A percentile compares a stretch with the other conserved stretches of the same genome.
Evolutionary conservation across 768 basidiomycete species (phyloP).

Genomic region (button mushroom (Agaricus bisporus)): DNA sequence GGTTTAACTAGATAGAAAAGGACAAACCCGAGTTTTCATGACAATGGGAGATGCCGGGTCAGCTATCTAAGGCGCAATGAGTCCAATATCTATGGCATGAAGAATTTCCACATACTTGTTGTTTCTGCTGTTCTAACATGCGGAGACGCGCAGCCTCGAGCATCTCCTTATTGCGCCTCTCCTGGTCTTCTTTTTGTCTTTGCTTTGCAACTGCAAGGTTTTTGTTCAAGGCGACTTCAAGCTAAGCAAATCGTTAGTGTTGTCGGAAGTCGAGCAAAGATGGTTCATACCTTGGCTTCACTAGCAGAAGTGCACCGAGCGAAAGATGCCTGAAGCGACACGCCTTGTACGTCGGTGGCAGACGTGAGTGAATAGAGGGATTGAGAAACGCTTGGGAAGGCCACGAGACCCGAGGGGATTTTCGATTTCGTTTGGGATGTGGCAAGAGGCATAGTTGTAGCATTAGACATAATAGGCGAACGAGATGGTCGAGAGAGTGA

Average conservation of each 20-base stretch:
- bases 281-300: slow-evolving; percentile 61
- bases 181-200: slow-evolving; percentile 17
- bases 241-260: slow-evolving; percentile 25
- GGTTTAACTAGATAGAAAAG: neutral
- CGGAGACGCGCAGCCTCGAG: slow-evolving; percentile 1
- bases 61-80: neutral
- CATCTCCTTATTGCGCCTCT: slow-evolving; percentile 2
- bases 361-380: slow-evolving; percentile 64
- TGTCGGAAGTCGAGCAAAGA: neutral
- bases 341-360: slow-evolving; percentile 61
- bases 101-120: neutral
- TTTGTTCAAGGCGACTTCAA: slow-evolving; percentile 58
- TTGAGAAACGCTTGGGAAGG: slow-evolving; percentile 68
- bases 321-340: slow-evolving; percentile 68
- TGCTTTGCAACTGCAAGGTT: slow-evolving; percentile 30
- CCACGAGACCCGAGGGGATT: slow-evolving; percentile 51
- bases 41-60: slow-evolving; percentile 5
- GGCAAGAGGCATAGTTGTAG: slow-evolving; percentile 13
- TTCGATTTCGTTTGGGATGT: slow-evolving; percentile 26
- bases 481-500: slow-evolving; percentile 12
- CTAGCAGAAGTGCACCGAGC: slow-evolving; percentile 63
- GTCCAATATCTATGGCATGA: neutral
- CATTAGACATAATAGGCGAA: slow-evolving; percentile 11
- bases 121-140: slow-evolving; percentile 1
- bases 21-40: slow-evolving; percentile 9